Base-by-base conservation (phyloP, 768 basidiomycete genomes). In the Nidula microcarpa region DNA sequence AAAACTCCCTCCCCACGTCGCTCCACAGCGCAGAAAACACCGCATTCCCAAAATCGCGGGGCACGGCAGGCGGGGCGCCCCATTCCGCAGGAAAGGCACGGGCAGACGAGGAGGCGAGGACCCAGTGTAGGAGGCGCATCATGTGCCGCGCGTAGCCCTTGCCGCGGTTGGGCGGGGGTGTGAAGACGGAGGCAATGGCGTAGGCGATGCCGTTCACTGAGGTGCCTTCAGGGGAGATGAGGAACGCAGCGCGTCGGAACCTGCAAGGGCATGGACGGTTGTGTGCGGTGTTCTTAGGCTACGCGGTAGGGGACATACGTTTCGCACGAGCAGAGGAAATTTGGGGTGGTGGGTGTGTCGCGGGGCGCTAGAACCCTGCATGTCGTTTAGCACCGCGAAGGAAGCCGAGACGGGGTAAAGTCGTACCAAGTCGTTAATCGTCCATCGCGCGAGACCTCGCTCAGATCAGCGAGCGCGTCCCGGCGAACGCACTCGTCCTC, bases 261-360 rank as follows among this genome's bases (percentile, higher is more conserved):
- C 72, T 65, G 13, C 32, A 51, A 10, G 5, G 23, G 23, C 23
- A 32, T 49, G 34, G 13, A 14, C 34, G 11, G 13, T 3, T 33
- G 10, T 14, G 13, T 49, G 23, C 11, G 39, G 3, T 41, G 39
- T 11, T 13, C 2, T 11, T 41, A 41, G 5, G 39, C 39, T 41
- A 17, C 3, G 39, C 16, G 39, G 39, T 5, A 5, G 11, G 16
- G 39, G 39, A 70, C 76, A 60, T 58, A 86, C 86, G 81, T 85
- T 68, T 84, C 80, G 59, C 84, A 85, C n/a, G 84, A 76, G 59
- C 78, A 84, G 59, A 79, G 62, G 59, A 85, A 86, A 48, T 82
- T 74, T 2, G 84, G 55, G 1, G 81, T 75, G 4, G 67, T 63
- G 0, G 82, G 78, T 51, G 81, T 64, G 46, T 71, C 68, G 48